Percentiles rank a stretch among this genome's conserved stretches.
Evolutionary conservation across 1,284 basidiomycete species (phyloP).

Genomic region (Amylostereum chailletii): DNA sequence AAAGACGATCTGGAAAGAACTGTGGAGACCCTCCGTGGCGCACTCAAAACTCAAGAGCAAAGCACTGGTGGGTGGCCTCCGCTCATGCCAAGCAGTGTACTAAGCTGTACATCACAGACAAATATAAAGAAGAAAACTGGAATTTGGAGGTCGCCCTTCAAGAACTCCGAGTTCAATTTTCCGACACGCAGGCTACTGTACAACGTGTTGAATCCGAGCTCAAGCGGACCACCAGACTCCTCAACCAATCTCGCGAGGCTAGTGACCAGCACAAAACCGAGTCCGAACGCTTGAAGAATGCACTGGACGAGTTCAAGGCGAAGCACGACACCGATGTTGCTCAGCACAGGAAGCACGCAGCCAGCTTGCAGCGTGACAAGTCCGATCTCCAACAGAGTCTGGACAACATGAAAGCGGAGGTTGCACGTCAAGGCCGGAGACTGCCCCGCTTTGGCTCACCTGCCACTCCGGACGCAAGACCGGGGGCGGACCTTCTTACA

Average conservation of each 20-base stretch:
- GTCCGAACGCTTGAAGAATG: slow-evolving; percentile 62
- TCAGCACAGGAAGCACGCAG: slow-evolving; percentile 79
- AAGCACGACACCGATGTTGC: slow-evolving; percentile 94
- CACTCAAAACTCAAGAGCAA: slow-evolving; percentile 70
- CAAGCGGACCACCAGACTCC: slow-evolving; percentile 69
- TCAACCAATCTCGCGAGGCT: slow-evolving; percentile 68
- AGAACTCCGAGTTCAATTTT: slow-evolving; percentile 70
- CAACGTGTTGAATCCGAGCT: slow-evolving; percentile 78
- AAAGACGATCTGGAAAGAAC: slow-evolving; percentile 76
- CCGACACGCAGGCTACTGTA: slow-evolving; percentile 56
- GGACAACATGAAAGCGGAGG: slow-evolving; percentile 65
- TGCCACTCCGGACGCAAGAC: slow-evolving; percentile 49
- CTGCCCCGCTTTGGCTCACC: slow-evolving; percentile 62
- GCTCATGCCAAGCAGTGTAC: not conserved
- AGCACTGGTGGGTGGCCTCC: slow-evolving; percentile 50
- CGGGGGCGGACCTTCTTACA: slow-evolving; percentile 43
- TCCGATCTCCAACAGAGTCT: slow-evolving; percentile 81
- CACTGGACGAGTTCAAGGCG: slow-evolving; percentile 70
- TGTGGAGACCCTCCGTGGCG: slow-evolving; percentile 60
- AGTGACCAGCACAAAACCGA: slow-evolving; percentile 85
- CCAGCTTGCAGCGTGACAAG: slow-evolving; percentile 86
- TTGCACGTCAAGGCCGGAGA: slow-evolving; percentile 48
- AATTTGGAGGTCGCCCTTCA: slow-evolving; percentile 92
- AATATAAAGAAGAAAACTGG: slow-evolving; percentile 98
- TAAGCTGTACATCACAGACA: slow-evolving; percentile 34